phyloP scores from a whole-genome alignment of 2,329 filamentous ascomycete species.

The Alternaria longipes region DNA sequence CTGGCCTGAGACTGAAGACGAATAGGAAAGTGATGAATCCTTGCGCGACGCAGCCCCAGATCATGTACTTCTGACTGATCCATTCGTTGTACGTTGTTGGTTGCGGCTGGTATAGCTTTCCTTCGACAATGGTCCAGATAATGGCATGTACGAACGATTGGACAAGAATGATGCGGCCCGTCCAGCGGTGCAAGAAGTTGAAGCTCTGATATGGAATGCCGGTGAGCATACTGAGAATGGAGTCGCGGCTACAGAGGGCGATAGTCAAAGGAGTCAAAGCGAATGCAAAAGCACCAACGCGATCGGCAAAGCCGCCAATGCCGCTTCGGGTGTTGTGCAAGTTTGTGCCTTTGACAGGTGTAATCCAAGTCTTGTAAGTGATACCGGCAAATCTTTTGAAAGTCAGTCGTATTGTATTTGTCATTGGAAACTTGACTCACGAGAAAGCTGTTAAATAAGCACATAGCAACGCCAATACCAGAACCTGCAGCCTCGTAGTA shows the following conservation, averaged over 20 bases:
- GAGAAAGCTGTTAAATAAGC: slow-evolving; percentile 12
- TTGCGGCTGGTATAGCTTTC: slow-evolving; percentile 16
- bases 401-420: not conserved
- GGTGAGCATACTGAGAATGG: slow-evolving; percentile 14
- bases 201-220: slow-evolving; percentile 16
- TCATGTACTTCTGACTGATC: slow-evolving; percentile 15
- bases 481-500: slow-evolving; percentile 11
- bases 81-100: slow-evolving; percentile 10
- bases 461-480: slow-evolving; percentile 13
- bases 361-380: slow-evolving; percentile 16
- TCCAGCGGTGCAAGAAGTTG: slow-evolving; percentile 17
- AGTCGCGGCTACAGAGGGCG: slow-evolving; percentile 13
- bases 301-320: slow-evolving; percentile 1
- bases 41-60: slow-evolving; percentile 13
- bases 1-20: slow-evolving; percentile 10
- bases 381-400: slow-evolving; percentile 6
- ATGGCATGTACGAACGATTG: slow-evolving; percentile 14
- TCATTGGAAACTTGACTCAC: not conserved
- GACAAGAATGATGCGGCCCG: slow-evolving; percentile 14
- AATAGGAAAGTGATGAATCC: slow-evolving; percentile 15
- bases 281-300: slow-evolving; percentile 8
- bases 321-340: slow-evolving; percentile 14
- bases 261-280: slow-evolving; percentile 13
- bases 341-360: slow-evolving; percentile 8
- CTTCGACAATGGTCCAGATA: slow-evolving; percentile 14